Evolutionary conservation across 2,329 filamentous ascomycete species (phyloP).

Genomic region (Penicillium decumbens): DNA sequence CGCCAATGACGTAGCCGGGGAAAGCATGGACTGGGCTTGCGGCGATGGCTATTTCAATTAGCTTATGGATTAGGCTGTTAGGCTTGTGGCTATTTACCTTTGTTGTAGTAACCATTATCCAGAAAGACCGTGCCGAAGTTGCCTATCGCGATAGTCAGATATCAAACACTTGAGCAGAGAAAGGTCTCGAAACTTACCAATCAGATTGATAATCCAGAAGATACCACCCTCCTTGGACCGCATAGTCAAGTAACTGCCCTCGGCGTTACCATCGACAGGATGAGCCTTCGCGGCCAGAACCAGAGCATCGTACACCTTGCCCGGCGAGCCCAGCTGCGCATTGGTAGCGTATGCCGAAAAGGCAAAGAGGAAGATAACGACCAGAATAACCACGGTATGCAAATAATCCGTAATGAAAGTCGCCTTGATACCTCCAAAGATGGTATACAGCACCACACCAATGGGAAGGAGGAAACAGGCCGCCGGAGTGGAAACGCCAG

Average conservation of each 20-base stretch:
- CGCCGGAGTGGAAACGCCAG: slow-evolving; percentile 70
- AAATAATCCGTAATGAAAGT: slow-evolving; percentile 83
- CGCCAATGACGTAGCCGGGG: slow-evolving; percentile 82
- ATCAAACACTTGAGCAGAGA: not conserved
- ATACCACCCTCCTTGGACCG: slow-evolving; percentile 72
- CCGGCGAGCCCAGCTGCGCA: slow-evolving; percentile 66
- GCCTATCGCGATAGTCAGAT: slow-evolving; percentile 12
- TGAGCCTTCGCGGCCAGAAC: slow-evolving; percentile 63
- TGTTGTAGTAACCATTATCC: slow-evolving; percentile 87
- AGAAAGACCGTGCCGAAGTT: slow-evolving; percentile 65
- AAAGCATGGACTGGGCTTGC: slow-evolving; percentile 79
- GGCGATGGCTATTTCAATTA: slow-evolving; percentile 61
- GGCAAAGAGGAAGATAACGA: slow-evolving; percentile 81
- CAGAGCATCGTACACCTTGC: slow-evolving; percentile 72
- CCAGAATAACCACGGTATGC: slow-evolving; percentile 67
- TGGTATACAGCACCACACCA: slow-evolving; percentile 76
- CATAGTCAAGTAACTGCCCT: slow-evolving; percentile 85
- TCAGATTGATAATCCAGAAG: slow-evolving; percentile 87
- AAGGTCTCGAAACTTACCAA: slow-evolving; percentile 64
- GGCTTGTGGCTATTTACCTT: slow-evolving; percentile 38
- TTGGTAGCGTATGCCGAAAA: slow-evolving; percentile 76
- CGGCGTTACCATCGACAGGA: slow-evolving; percentile 73
- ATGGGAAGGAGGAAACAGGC: slow-evolving; percentile 79
- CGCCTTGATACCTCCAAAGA: slow-evolving; percentile 72
- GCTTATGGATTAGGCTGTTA: not conserved